Evolutionary conservation across 352 stramenopile species (phyloP).

Genomic region (Pythium chondricola): DNA sequence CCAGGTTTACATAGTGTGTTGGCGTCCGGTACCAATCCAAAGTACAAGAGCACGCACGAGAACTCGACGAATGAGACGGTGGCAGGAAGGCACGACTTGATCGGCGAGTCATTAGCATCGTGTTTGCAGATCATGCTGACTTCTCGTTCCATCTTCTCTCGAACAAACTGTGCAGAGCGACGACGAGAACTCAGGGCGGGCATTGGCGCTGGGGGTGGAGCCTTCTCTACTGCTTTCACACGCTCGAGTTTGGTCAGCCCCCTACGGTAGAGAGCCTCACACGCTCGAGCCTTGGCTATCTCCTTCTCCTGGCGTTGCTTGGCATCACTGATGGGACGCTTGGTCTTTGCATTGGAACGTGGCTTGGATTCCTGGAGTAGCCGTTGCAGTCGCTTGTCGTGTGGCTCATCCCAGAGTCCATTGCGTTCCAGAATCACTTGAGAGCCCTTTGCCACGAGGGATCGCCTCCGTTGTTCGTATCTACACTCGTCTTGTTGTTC

Average conservation of each 20-base stretch:
- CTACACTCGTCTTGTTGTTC: constrained; percentile 13
- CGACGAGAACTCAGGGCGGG: too few relatives aligned
- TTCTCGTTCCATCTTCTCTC: constrained; percentile 26
- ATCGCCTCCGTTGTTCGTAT: constrained; percentile 1
- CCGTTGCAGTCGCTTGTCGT: constrained; percentile 26
- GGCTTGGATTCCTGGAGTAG: constrained; percentile 13
- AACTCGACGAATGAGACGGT: constrained; percentile 39
- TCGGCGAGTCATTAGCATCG: neutral
- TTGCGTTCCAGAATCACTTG: constrained; percentile 45
- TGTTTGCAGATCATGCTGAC: constrained; percentile 21
- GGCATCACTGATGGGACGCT: neutral
- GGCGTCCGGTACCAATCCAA: constrained; percentile 38
- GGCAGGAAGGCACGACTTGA: neutral
- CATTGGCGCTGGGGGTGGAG: too few relatives aligned
- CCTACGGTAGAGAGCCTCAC: constrained; percentile 46
- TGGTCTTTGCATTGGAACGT: neutral
- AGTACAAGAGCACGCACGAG: constrained; percentile 50
- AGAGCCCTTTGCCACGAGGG: constrained; percentile 42
- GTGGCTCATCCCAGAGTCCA: constrained; percentile 39
- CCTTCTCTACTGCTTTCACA: constrained; percentile 1
- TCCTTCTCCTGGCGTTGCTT: constrained; percentile 10
- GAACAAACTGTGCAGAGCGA: constrained; percentile 32
- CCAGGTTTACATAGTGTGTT: constrained; percentile 27
- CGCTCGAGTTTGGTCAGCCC: constrained; percentile 30
- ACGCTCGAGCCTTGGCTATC: constrained; percentile 20